phyloP scores from a whole-genome alignment of 1,284 basidiomycete genomes.

The Apiotrichum sp. region DNA sequence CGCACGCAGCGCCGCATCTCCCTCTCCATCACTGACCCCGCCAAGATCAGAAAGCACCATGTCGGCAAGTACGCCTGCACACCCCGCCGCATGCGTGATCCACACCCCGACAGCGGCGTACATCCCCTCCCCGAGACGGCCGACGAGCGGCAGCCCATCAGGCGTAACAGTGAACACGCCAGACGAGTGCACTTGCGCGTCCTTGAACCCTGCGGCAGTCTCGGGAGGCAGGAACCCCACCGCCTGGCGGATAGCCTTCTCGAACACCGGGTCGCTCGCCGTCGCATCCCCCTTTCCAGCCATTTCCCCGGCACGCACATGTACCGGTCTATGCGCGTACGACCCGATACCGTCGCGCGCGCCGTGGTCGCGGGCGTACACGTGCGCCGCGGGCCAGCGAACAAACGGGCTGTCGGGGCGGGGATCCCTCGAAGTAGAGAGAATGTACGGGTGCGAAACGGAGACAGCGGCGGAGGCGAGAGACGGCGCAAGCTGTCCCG shows the following conservation, averaged over 20 bases:
- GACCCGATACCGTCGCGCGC: slow-evolving; percentile 24
- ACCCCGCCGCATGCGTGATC: slow-evolving; percentile 28
- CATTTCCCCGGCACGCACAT: slow-evolving; percentile 5
- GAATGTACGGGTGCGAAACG: slow-evolving; percentile 28
- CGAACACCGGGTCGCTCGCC: slow-evolving; percentile 15
- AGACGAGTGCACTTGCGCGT: slow-evolving; percentile 5
- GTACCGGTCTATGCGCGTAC: slow-evolving; percentile 23
- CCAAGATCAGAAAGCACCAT: slow-evolving; percentile 12
- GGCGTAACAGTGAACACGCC: slow-evolving; percentile 31
- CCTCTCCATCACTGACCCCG: not conserved
- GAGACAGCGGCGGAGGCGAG: slow-evolving; percentile 8
- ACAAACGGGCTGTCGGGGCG: slow-evolving; percentile 17
- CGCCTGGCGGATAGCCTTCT: slow-evolving; percentile 9
- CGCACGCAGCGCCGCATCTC: slow-evolving; percentile 6
- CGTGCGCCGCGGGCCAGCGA: slow-evolving; percentile 22
- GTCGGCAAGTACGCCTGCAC: slow-evolving; percentile 19
- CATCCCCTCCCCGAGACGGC: slow-evolving; percentile 15
- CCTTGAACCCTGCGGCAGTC: slow-evolving; percentile 13
- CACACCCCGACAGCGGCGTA: slow-evolving; percentile 23
- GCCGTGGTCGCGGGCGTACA: slow-evolving; percentile 30
- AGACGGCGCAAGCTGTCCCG: slow-evolving; percentile 21
- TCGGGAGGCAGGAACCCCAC: slow-evolving; percentile 10
- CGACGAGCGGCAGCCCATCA: slow-evolving; percentile 25
- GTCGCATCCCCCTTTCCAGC: slow-evolving; percentile 9
- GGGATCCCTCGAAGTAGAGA: not conserved